These are phyloP conservation scores for Umbilicaria muhlenbergii DNA, from an alignment of 495 filamentous ascomycete species.

Conservation along the genomic window DNA sequence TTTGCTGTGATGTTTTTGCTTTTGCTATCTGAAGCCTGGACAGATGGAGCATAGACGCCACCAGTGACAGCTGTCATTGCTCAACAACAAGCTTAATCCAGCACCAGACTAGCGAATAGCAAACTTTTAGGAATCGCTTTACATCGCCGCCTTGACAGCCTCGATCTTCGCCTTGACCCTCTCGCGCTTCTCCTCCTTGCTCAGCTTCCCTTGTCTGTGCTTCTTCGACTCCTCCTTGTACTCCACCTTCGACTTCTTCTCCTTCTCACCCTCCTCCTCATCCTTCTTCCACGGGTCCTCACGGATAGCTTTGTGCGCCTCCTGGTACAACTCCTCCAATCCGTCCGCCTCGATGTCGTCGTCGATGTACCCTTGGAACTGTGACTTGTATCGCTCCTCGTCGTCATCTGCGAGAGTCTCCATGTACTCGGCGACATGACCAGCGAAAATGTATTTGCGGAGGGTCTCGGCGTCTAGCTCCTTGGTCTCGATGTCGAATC, in stretches of 20 bases:
- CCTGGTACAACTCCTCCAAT: slow-evolving; percentile 88
- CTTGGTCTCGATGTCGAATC: slow-evolving; percentile 90
- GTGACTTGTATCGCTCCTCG: slow-evolving; percentile 97
- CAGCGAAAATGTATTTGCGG: slow-evolving; percentile 97
- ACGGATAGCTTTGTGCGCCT: slow-evolving; percentile 93
- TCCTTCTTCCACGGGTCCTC: slow-evolving; percentile 95
- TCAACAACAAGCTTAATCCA: too few relatives aligned
- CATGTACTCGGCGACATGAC: slow-evolving; percentile 99
- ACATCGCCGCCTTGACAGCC: slow-evolving; percentile 35
- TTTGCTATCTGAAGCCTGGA: too few relatives aligned
- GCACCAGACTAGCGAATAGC: too few relatives aligned
- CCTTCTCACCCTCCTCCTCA: slow-evolving; percentile 48
- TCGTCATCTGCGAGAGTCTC: slow-evolving; percentile 98
- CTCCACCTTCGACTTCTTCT: slow-evolving; percentile 78
- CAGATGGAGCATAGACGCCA: too few relatives aligned
- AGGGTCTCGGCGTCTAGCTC: slow-evolving; percentile 94
- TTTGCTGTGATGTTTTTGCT: too few relatives aligned
- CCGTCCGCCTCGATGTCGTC: slow-evolving; percentile 92
- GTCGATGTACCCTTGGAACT: slow-evolving; percentile 95
- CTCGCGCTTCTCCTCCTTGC: slow-evolving; percentile 60
- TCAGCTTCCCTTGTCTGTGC: slow-evolving; percentile 61
- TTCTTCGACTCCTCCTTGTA: slow-evolving; percentile 95
- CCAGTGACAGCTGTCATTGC: too few relatives aligned
- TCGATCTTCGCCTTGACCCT: slow-evolving; percentile 81
- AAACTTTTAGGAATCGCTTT: background rate